Conservation (phyloP, 345 rosid genomes). For the Microcos paniculata region DNA sequence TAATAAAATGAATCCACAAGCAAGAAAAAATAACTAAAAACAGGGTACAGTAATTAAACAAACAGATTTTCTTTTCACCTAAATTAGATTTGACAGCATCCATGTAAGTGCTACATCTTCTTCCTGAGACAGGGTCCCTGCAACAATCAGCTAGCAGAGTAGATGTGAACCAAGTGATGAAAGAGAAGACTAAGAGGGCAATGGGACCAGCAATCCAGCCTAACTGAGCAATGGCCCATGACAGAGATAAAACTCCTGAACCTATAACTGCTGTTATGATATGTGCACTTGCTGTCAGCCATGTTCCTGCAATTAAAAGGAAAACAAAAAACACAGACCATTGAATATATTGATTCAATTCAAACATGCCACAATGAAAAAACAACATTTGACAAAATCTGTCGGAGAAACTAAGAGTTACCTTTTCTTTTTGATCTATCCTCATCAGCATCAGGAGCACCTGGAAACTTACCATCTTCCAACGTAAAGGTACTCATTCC, state of each 20-base stretch:
- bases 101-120: conserved; percentile 26
- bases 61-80: conserved; percentile 18
- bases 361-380: background rate
- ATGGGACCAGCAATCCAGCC: conserved; percentile 47
- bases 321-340: background rate
- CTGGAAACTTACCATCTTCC: background rate
- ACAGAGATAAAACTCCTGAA: conserved; percentile 41
- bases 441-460: conserved; percentile 27
- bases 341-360: background rate
- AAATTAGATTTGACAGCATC: conserved; percentile 31
- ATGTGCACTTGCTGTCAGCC: conserved; percentile 42
- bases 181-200: conserved; percentile 22
- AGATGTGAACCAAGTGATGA: conserved; percentile 34
- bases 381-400: background rate
- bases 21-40: background rate
- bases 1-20: background rate
- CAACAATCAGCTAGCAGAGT: conserved; percentile 29
- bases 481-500: background rate
- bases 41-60: background rate
- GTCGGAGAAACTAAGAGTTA: background rate
- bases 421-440: conserved; percentile 35
- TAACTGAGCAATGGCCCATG: conserved; percentile 43
- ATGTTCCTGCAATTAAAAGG: conserved; percentile 20
- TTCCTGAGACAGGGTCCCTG: conserved; percentile 33
- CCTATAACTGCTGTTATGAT: conserved; percentile 49